Base-by-base conservation (phyloP, 805 yeast species). In the Sugiyamaella smithiae region DNA sequence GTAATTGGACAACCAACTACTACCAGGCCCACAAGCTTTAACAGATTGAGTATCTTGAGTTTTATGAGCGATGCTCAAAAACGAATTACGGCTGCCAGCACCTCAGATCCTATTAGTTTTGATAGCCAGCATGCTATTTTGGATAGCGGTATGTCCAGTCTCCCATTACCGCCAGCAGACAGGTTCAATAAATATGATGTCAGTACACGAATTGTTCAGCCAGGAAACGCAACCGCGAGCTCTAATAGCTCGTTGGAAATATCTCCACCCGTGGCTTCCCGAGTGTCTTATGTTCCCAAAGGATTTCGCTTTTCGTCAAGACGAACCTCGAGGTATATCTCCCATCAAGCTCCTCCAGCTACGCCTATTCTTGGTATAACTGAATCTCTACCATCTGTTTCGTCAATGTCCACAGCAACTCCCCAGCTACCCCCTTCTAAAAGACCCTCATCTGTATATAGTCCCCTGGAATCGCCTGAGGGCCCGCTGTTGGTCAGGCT, bases 241-340 rank as follows among this genome's bases (percentile, higher is more conserved):
- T 35, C 38, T 35, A 19, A 19, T 14, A 35, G 38, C 38, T 35
- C 38, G 20, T 5, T 35, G 20, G 38, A 35, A 16, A 35, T 35
- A 19, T 16, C 22, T 4, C 38, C 22, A n/a, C 38, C 38, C 38
- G 3, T 35, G 5, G 12, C 38, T 14, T 35, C 38, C 9, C 19
- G 38, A 35, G 38, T 35, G 4, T 35, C 38, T 11, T 35, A 35
- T 19, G 38, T 35, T 3, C 38, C 38, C 12, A 4, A 12, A 20
- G 38, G 38, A 3, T 35, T 35, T 20, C 4, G 8, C 5, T 14
- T 19, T 16, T 19, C 38, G 5, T 16, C 22, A 4, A 19, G 22
- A 5, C 38, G 16, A 5, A 12, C 38, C 22, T n/a, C 20, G 6
- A 35, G 22, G 6, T 14, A 9, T 5, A 12, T 19, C 8, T 7